Base-by-base conservation (phyloP, 169 alveolate species). In the Theileria sp. region DNA sequence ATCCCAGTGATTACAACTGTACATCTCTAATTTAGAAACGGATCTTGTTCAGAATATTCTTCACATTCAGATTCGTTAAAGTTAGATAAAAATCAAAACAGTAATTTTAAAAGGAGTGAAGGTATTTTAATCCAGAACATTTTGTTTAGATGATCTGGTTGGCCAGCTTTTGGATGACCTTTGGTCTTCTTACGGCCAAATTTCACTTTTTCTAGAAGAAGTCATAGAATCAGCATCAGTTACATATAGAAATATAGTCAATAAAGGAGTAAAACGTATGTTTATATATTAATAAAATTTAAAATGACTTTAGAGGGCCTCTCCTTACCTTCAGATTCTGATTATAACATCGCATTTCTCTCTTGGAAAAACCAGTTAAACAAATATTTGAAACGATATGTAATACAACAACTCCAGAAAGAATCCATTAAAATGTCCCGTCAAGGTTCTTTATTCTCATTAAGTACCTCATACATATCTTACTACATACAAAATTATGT, bases 361-460 rank as follows among this genome's bases (percentile, higher is more conserved):
- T 69, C 88, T 28, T 82, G 88, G 88, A 82, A 82, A 62, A 78
- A 76, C 26, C 60, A 83, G 28, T 64, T 82, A 36, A 73, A 68
- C 17, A 73, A 75, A 49, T 56, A 60, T 25, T 66, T 82, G 26
- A 73, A 44, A 68, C 75, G 75, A 68, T 49, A n/a, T 67, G 25
- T 79, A 13, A 25, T 70, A 13, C 56, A 51, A 13, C 30, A 19
- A 23, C 23, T 82, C 26, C 71, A 75, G 71, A 51, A 28, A 10
- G 28, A 34, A 28, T 82, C 74, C 54, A 68, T 61, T 6, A 65
- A 73, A 12, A 67, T 38, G 58, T 71, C 86, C 21, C 50, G 50
- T 1, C 80, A 76, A 36, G 88, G 86, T 4, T 44, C 58, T 0
- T 34, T 67, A 32, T 76, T 70, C 25, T 81, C 88, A 28, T 32